Evolutionary conservation across 345 rosid genomes (phyloP).

Genomic region (Brassica cretica): DNA sequence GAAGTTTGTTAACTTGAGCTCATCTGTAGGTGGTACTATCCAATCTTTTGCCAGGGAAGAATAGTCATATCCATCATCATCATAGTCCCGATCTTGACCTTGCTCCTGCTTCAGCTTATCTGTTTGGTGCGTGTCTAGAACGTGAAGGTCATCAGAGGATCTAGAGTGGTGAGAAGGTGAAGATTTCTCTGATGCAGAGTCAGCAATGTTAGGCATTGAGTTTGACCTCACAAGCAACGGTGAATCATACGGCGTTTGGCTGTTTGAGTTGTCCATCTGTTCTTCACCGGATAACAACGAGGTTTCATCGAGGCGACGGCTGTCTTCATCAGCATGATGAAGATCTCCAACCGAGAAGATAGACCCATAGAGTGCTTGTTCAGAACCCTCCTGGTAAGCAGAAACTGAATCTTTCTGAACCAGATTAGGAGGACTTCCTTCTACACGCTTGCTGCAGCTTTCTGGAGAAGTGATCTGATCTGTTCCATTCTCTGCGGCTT

Average conservation of each 20-base stretch:
- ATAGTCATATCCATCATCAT: conserved; percentile 56
- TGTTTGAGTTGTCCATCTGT: conserved; percentile 44
- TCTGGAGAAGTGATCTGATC: conserved; percentile 54
- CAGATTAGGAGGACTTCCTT: conserved; percentile 37
- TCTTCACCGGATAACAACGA: conserved; percentile 44
- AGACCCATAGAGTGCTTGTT: conserved; percentile 45
- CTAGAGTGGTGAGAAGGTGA: conserved; percentile 49
- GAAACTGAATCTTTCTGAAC: conserved; percentile 46
- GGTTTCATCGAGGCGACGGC: conserved; percentile 46
- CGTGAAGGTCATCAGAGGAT: conserved; percentile 62
- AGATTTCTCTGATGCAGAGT: conserved; percentile 42
- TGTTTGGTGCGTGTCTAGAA: conserved; percentile 39
- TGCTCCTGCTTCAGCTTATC: conserved; percentile 37
- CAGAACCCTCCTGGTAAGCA: conserved; percentile 47
- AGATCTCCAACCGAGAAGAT: conserved; percentile 66
- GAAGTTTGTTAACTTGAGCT: conserved; percentile 39
- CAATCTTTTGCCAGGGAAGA: conserved; percentile 65
- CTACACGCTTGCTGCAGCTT: conserved; percentile 40
- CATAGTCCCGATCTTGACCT: conserved; percentile 27
- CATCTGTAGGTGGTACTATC: conserved; percentile 65
- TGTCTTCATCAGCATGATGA: conserved; percentile 51
- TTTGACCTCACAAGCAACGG: conserved; percentile 49
- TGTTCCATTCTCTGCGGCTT: conserved; percentile 37
- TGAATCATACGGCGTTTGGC: conserved; percentile 44
- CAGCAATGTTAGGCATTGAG: conserved; percentile 58